Evolutionary conservation across 352 stramenopile species (phyloP), one percentile per base, ranked within the genome.

Genomic region (Globisporangium acanthophoron): DNA sequence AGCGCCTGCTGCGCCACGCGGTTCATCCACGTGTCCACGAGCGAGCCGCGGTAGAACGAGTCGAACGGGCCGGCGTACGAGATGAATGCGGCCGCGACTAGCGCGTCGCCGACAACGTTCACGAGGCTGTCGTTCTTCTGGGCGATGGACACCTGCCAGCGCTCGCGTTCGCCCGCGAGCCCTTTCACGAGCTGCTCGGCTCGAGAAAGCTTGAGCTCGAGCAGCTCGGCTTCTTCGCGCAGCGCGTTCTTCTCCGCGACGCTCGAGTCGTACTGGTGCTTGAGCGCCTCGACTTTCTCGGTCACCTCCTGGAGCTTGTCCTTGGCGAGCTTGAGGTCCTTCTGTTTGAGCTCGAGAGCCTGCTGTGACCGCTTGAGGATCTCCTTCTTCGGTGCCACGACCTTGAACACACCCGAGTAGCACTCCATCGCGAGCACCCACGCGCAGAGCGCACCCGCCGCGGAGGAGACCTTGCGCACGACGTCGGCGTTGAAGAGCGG

Each of bases 51-150:
- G 65, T 97, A 98, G 29, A 88, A 78, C 0, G 91, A 94, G 59
- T 98, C 94, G 59, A 98, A 98, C 8, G 94, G 94, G 0, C 95
- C 95, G 6, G 95, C 91, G 60, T 98, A 98, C 20, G 92, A 97
- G 47, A 98, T 83, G 65, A 98, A 98, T 3, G 90, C 94, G 0
- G 94, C 87, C 2, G 90, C 93, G 0, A 98, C 79, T 15, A 98
- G 79, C 5, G 88, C 88, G 63, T 98, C 94, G 1, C 95, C 95
- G 1, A 96, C 83, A 3, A 98, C 81, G 31, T 96, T 94, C 13
- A 84, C 67, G 15, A 98, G 78, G 46, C 76, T 85, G 40, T 83
- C 78, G 46, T 97, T 92, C 63, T 96, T 97, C 11, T 87, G 83
- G 0, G 78, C 82, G 58, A 98, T 98, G 13, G 80, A 96, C 0